phyloP scores from a whole-genome alignment of 495 filamentous ascomycete genomes.

The Neurospora sp. region DNA sequence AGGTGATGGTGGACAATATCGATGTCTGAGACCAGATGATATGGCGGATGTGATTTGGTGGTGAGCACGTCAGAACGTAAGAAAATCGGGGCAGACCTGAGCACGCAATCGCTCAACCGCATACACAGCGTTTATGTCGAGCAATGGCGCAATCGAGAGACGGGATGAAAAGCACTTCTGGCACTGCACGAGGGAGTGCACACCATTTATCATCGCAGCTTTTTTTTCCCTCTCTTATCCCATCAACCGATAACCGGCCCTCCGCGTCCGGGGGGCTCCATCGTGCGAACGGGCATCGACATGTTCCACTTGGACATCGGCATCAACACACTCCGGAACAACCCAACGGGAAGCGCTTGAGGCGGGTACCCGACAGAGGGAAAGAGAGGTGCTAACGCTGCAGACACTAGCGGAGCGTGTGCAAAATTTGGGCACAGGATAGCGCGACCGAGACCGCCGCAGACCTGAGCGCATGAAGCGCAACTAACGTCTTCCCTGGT shows the following conservation, averaged over 20 bases:
- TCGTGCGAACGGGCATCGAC: neutral
- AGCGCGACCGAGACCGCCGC: neutral
- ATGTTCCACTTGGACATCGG: neutral
- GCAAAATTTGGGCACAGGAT: neutral
- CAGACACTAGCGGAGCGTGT: neutral
- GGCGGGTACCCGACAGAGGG: neutral
- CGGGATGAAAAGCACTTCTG: neutral
- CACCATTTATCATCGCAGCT: neutral
- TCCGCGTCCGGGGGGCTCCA: neutral
- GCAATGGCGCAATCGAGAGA: neutral
- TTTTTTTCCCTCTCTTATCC: neutral
- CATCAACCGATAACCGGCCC: neutral
- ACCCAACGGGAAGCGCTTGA: neutral
- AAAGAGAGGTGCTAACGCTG: neutral
- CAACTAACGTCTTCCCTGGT: neutral
- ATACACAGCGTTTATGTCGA: neutral
- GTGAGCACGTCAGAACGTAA: neutral
- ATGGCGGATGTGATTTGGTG: neutral
- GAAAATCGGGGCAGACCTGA: neutral
- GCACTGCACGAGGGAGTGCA: neutral
- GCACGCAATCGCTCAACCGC: neutral
- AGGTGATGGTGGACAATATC: neutral
- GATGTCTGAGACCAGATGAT: neutral
- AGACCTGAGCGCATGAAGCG: neutral
- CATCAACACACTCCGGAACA: neutral